A percentile compares a stretch with the other conserved stretches of the same genome.
These are phyloP conservation scores for Albizia julibrissin DNA, from an alignment of 306 rosid species.

Conservation along the genomic window DNA sequence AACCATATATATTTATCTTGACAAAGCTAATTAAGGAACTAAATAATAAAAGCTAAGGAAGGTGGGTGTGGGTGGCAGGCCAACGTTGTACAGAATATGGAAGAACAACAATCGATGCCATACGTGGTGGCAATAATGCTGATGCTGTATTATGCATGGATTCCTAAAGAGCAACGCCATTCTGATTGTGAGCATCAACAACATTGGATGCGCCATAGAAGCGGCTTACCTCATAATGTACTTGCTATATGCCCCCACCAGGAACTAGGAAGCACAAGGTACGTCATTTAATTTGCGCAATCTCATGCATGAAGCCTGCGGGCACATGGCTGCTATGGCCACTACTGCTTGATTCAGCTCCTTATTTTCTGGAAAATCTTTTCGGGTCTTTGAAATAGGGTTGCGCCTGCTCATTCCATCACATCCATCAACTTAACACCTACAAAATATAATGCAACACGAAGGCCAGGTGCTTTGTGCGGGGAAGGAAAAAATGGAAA, in stretches of 20 bases:
- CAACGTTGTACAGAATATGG: constrained; percentile 64
- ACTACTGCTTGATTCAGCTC: no score
- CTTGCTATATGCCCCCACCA: constrained; percentile 57
- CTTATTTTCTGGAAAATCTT: no score
- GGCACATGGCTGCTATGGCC: no score
- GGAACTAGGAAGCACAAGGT: background rate
- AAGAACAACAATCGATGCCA: constrained; percentile 66
- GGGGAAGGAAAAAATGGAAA: constrained; percentile 30
- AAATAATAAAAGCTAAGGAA: no score
- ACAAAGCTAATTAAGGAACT: no score
- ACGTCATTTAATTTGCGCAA: no score
- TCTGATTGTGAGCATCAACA: constrained; percentile 60
- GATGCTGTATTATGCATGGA: constrained; percentile 64
- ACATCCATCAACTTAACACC: no score
- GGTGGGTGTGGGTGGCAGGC: constrained; percentile 36
- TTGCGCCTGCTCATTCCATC: no score
- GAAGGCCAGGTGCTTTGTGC: constrained; percentile 31
- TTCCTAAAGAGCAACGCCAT: constrained; percentile 55
- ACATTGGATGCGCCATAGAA: constrained; percentile 60
- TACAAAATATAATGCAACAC: no score
- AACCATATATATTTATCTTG: no score
- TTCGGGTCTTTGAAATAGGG: no score
- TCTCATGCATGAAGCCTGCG: no score
- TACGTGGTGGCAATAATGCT: constrained; percentile 64
- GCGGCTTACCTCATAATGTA: constrained; percentile 41